These are phyloP conservation scores for Austroboletus novae-zelandiae DNA, from an alignment of 1,284 basidiomycete genomes.

Conservation along the genomic window DNA sequence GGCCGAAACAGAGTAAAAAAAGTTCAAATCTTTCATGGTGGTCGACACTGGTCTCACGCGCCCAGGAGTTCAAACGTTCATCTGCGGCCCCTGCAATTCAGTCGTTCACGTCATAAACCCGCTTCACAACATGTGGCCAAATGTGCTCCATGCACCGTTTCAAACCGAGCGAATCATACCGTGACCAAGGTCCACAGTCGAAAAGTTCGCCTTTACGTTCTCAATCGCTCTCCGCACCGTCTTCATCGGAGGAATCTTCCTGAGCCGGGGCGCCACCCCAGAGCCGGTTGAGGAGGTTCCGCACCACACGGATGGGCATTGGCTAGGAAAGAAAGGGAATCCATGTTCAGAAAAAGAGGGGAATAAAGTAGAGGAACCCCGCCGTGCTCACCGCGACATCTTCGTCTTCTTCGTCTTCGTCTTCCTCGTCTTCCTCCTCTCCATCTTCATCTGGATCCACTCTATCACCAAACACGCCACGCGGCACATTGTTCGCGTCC, in stretches of 20 bases:
- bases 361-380: background rate
- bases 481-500: constrained; percentile 12
- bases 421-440: constrained; percentile 42
- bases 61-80: no score
- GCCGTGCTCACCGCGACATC: constrained; percentile 45
- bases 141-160: no score
- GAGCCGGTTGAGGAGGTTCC: constrained; percentile 59
- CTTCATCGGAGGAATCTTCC: constrained; percentile 37
- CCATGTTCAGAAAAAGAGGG: background rate
- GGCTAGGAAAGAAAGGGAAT: no score
- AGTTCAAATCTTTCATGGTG: no score
- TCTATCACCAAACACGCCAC: constrained; percentile 34
- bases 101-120: no score
- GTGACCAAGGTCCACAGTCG: no score
- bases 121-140: no score
- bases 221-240: constrained; percentile 7
- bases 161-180: no score
- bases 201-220: background rate
- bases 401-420: constrained; percentile 36
- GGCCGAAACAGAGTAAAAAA: no score
- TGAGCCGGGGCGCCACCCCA: constrained; percentile 48
- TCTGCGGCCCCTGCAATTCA: no score
- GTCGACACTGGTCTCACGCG: no score
- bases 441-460: constrained; percentile 26
- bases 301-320: constrained; percentile 46